Evolutionary conservation across 352 stramenopile species (phyloP).

Genomic region (Plasmopara halstedii): DNA sequence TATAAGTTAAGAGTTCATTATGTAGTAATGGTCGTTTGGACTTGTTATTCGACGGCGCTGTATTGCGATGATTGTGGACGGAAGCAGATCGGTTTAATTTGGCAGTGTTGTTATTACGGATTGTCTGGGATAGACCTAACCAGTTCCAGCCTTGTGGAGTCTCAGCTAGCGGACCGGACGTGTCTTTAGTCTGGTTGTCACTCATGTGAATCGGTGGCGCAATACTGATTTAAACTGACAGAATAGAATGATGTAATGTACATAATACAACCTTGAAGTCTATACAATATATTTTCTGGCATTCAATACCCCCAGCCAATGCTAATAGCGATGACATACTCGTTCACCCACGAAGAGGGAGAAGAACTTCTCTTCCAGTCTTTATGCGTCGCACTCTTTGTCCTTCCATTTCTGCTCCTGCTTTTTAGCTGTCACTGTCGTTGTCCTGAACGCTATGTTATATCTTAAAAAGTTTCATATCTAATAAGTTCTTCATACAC

Average conservation of each 20-base stretch:
- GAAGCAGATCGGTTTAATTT: slow-evolving; percentile 9
- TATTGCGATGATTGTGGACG: slow-evolving; percentile 4
- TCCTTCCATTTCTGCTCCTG: no score
- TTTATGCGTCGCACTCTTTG: no score
- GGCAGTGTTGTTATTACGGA: slow-evolving; percentile 1
- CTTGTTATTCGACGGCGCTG: neutral
- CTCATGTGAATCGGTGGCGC: slow-evolving; percentile 8
- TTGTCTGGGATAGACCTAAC: slow-evolving; percentile 32
- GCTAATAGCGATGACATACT: no score
- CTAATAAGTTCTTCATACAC: no score
- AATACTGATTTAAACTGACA: neutral
- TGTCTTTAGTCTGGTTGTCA: neutral
- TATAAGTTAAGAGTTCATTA: slow-evolving; percentile 2
- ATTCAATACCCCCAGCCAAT: no score
- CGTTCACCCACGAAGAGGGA: no score
- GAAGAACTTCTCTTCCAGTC: no score
- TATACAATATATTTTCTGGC: no score
- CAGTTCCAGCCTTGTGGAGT: slow-evolving; percentile 42
- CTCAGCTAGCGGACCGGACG: neutral
- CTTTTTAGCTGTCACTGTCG: no score
- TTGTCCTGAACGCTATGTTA: no score
- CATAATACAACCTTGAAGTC: neutral
- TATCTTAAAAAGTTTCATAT: no score
- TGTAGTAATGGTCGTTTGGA: slow-evolving; percentile 14
- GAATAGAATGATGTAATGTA: neutral